Evolutionary conservation across 495 filamentous ascomycete genomes (phyloP).

Genomic region (Chaetomium cochliodes): DNA sequence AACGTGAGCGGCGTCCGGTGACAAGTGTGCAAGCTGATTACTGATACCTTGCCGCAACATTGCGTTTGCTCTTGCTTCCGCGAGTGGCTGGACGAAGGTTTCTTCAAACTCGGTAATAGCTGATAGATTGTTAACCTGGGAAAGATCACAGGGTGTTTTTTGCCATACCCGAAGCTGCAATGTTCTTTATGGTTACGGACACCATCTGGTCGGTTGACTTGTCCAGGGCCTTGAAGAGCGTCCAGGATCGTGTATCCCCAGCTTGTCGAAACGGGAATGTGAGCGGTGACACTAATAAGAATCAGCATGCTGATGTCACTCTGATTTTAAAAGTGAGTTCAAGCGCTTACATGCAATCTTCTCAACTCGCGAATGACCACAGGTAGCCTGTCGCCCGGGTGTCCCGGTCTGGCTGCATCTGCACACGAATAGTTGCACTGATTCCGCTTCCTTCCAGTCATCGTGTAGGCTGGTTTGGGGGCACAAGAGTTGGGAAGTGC

Average conservation of each 20-base stretch:
- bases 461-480: constrained; percentile 3
- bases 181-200: neutral
- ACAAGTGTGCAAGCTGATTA: constrained; percentile 19
- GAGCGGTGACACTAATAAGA: constrained; percentile 7
- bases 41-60: constrained; percentile 15
- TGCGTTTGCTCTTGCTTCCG: neutral
- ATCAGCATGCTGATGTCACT: neutral
- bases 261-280: constrained; percentile 14
- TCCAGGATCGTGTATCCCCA: constrained; percentile 8
- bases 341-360: constrained; percentile 9
- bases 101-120: constrained; percentile 9
- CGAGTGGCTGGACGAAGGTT: constrained; percentile 9
- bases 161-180: neutral
- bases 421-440: constrained; percentile 8
- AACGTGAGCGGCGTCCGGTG: neutral
- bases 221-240: constrained; percentile 16
- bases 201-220: constrained; percentile 18
- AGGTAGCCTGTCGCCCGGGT: neutral
- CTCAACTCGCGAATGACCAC: neutral
- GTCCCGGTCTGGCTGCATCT: neutral
- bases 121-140: neutral
- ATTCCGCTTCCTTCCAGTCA: neutral
- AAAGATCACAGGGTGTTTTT: neutral
- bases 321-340: neutral
- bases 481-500: neutral